Percentiles rank a stretch among this genome's conserved stretches.
phyloP scores from a whole-genome alignment of 2,329 filamentous ascomycete species.

The Bipolaris bicolor region DNA sequence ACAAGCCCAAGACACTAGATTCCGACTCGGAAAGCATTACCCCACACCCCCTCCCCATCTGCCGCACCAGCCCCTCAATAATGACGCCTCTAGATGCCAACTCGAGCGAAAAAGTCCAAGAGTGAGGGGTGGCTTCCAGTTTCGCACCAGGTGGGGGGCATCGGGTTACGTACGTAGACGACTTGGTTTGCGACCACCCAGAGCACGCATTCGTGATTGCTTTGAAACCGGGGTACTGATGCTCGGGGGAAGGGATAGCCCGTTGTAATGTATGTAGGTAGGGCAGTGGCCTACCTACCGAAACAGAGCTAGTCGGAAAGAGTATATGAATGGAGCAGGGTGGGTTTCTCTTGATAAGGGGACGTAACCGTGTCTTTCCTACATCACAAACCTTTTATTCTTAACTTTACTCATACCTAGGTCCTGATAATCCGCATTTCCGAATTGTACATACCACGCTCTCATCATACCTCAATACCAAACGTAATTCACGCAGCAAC shows the following conservation, averaged over 20 bases:
- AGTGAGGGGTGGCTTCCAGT: not conserved
- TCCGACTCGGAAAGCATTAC: constrained; percentile 1
- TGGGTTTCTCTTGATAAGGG: too few species aligned
- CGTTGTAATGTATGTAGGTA: not conserved
- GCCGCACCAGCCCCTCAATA: not conserved
- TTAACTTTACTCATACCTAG: not conserved
- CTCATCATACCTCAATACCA: not conserved
- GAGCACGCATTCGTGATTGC: not conserved
- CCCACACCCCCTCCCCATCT: not conserved
- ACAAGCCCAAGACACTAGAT: constrained; percentile 1
- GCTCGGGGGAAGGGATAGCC: not conserved
- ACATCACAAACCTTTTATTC: not conserved
- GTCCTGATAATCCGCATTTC: not conserved
- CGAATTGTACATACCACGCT: too few species aligned
- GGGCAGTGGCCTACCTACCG: not conserved
- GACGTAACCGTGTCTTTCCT: not conserved
- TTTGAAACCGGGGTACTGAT: not conserved
- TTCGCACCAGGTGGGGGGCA: not conserved
- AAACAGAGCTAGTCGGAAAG: not conserved
- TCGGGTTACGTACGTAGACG: not conserved
- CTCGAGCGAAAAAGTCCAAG: constrained; percentile 1
- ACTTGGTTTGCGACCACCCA: not conserved
- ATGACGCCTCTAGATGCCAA: not conserved
- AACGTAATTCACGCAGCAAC: not conserved
- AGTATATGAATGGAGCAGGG: not conserved